These are phyloP conservation scores for Russula vinacea DNA, from an alignment of 768 basidiomycete genomes.

Conservation along the genomic window DNA sequence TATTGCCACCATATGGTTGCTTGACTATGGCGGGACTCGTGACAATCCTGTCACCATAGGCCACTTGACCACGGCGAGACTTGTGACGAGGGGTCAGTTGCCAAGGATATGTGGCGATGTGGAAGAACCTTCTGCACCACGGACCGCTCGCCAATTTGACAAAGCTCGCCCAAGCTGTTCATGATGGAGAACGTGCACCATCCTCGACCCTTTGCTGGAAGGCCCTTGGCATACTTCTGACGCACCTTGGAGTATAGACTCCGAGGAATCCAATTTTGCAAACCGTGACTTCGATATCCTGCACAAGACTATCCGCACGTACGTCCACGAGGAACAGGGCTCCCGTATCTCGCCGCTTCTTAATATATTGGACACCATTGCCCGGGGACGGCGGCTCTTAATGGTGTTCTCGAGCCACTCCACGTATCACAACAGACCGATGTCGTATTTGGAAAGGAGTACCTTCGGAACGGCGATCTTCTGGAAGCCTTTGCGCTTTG, in stretches of 20 bases:
- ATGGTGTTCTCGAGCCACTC: no score
- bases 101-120: background rate
- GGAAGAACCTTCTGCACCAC: slow-evolving; percentile 5
- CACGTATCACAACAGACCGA: no score
- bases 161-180: slow-evolving; percentile 2
- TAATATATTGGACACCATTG: no score
- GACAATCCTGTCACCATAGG: no score
- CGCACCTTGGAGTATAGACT: background rate
- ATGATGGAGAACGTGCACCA: background rate
- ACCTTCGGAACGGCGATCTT: no score
- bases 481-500: no score
- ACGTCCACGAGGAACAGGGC: background rate
- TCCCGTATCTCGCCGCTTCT: background rate
- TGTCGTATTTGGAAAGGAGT: no score
- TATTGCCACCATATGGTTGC: no score
- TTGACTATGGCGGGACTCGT: no score
- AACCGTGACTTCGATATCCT: slow-evolving; percentile 1
- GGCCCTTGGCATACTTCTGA: background rate
- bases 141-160: slow-evolving; percentile 15
- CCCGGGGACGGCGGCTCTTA: no score
- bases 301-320: background rate
- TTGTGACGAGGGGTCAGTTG: no score
- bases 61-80: no score
- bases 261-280: background rate
- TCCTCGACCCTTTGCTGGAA: slow-evolving; percentile 11